Base-by-base conservation (phyloP, 2,329 filamentous ascomycete genomes). In the Neospermospora avenae region DNA sequence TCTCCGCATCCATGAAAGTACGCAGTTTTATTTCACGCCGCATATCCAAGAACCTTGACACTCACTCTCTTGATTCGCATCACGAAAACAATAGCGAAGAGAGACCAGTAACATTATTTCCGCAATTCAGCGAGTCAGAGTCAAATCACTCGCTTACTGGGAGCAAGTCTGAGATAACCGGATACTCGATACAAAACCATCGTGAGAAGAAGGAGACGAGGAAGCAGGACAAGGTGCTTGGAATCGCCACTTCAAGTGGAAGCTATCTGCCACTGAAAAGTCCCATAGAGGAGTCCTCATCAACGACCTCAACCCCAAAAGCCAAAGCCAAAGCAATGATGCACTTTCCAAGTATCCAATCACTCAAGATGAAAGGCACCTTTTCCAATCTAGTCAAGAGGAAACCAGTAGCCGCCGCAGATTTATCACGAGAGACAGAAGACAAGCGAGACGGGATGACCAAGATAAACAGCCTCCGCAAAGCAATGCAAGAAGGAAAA, bases 401-500 rank as follows among this genome's bases (percentile, higher is more conserved):
- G 35, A 55, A 52, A 37, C 18, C 10, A 48, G 35, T 39, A 39
- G 6, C 24, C 3, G 31, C 31, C 6, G 24, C 20, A 10, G 31
- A 20, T 3, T 2, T 24, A 8, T 11, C 7, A 7, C 18, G 24
- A 4, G 14, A 31, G 1, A 16, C 25, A 6, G 39, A 18, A 24
- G 31, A 46, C 28, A 35, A 48, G 16, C 31, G 5, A 5, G 48
- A 52, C 3, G 34, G 41, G 10, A 51, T 58, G 51, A 45, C 24
- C 2, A 60, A 56, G 18, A n/a, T 57, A 10, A 6, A 60, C 2
- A 55, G 10, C 22, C 10, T 59, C 4, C 51, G 52, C 10, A 55
- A 42, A 31, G 57, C 54, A 11, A 64, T 64, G 16, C 31, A 25
- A 14, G 63, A 60, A 46, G 63, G 63, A 8, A 62, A 58, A 51